These are phyloP conservation scores for Eimeria necatrix DNA, from an alignment of 169 alveolate genomes.

Conservation along the genomic window DNA sequence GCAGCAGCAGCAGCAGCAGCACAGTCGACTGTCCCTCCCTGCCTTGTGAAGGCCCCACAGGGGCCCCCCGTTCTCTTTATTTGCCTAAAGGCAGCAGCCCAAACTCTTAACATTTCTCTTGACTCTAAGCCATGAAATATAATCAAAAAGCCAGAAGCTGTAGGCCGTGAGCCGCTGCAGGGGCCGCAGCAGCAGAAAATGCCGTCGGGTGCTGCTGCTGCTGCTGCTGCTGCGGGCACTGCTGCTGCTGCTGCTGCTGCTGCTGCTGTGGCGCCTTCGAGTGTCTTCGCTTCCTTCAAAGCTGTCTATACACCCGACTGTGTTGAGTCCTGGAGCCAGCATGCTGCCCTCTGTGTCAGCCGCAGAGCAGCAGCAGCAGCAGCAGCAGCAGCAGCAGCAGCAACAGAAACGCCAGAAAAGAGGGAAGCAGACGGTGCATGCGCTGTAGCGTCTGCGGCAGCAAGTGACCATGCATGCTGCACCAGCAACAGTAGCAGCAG, in stretches of 20 bases:
- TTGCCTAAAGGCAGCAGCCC: no score
- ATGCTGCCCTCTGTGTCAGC: conserved; percentile 11
- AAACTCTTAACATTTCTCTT: neutral
- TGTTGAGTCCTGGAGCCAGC: conserved; percentile 38
- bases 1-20: neutral
- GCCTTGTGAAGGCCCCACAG: conserved; percentile 1
- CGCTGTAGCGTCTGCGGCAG: neutral
- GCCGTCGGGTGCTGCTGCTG: neutral
- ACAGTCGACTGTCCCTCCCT: neutral
- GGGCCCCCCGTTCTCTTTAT: neutral
- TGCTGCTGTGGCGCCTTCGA: neutral
- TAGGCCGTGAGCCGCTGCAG: no score
- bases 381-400: conserved; percentile 24
- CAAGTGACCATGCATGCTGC: neutral
- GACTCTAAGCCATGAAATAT: neutral
- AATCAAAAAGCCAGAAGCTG: neutral
- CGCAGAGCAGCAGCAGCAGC: neutral
- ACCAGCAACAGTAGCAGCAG: neutral
- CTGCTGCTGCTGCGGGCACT: neutral
- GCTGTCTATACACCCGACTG: conserved; percentile 38
- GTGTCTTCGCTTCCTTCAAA: neutral
- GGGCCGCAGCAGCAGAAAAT: neutral
- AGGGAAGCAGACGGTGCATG: neutral
- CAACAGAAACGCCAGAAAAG: neutral
- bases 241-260: conserved; percentile 10